phyloP scores from a whole-genome alignment of 148 eudicot species.

The Rhododendron ferrugineum region DNA sequence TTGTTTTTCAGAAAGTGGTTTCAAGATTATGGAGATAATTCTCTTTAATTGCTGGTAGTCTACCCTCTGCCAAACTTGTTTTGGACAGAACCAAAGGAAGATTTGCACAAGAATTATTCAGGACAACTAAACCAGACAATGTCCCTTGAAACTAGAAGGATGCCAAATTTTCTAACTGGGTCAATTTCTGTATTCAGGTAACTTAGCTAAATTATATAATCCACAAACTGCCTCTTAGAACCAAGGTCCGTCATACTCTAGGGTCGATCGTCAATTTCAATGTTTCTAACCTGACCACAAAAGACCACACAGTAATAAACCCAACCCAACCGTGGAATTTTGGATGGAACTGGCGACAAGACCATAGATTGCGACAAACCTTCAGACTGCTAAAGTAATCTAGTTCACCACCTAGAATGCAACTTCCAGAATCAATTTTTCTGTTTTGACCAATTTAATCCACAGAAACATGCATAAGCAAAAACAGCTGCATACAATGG shows the following conservation, averaged over 20 bases:
- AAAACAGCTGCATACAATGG: not conserved
- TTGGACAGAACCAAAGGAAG: not conserved
- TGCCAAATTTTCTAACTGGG: not conserved
- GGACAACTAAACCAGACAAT: not conserved
- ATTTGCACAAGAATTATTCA: not conserved
- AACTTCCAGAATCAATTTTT: not conserved
- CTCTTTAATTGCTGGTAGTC: not conserved
- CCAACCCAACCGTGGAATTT: not conserved
- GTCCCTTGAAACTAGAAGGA: not conserved
- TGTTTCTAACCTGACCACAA: not conserved
- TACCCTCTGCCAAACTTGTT: not conserved
- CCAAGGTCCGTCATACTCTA: not conserved
- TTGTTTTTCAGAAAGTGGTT: not conserved
- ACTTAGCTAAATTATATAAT: not conserved
- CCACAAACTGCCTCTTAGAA: not conserved
- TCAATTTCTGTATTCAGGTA: not conserved
- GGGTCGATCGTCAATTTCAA: not conserved
- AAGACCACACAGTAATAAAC: not conserved
- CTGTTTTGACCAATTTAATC: not conserved
- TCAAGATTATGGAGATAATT: not conserved
- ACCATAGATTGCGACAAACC: not conserved
- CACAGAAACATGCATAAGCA: not conserved
- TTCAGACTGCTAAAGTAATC: not conserved
- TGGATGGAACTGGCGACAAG: not conserved
- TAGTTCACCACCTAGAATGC: not conserved